Evolutionary conservation across 495 filamentous ascomycete species (phyloP), one percentile per base, ranked within the genome.

Genomic region (Pseudotulostoma volvatum): DNA sequence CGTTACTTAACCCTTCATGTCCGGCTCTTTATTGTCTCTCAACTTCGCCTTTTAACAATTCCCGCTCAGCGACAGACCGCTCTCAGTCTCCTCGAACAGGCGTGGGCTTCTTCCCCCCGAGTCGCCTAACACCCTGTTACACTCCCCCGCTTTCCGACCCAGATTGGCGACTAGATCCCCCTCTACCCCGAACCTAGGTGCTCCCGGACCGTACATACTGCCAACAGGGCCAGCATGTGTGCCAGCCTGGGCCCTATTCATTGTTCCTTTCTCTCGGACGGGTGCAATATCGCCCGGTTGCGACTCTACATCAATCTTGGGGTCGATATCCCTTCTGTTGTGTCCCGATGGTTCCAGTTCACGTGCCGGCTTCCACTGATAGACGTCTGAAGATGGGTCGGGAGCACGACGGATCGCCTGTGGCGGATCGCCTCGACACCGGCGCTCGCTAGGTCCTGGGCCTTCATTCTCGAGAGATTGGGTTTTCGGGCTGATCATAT

Each of bases 261-360:
- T 60, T 15, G 54, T 46, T 42, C 64, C 62, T 0, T 59, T 47
- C 38, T 61, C 42, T 1, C 73, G 68, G 0, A 59, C 57, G 17
- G 56, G 46, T 1, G 70, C 71, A 28, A 77, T 68, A 16, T 69
- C 57, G 2, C 72, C 74, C 0, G 63, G 56, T 18, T 67, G 57
- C 17, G 63, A 57, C 62, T 77, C 72, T 42, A 76, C 66, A 3
- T 73, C 74, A 7, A 67, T 67, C 13, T 75, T 70, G 1, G 53
- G 44, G 38, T 65, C 60, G 4, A 61, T 53, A 40, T 51, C 34
- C 48, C 40, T 37, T 34, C 15, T 49, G 45, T 43, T 55, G 20
- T n/a, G 13, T 39, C 16, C 1, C 11, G 25, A n/a, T 44, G 36
- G 13, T n/a, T n/a, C n/a, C n/a, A n/a, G n/a, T n/a, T n/a, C n/a